A percentile compares a stretch with the other conserved stretches of the same genome.
Conservation (phyloP, 805 yeast genomes). For the Saccharomycopsis sp. region DNA sequence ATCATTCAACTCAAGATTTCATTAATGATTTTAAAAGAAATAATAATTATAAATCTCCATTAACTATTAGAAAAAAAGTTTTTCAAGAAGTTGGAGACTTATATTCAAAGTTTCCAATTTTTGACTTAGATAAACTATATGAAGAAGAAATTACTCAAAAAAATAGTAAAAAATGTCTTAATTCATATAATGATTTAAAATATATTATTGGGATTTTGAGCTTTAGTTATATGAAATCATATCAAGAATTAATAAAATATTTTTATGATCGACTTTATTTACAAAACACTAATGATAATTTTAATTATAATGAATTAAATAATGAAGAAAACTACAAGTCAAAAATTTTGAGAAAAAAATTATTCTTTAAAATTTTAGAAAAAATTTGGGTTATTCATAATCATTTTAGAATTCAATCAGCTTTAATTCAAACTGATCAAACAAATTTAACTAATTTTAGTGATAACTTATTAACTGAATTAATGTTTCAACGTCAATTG, state of each 20-base stretch:
- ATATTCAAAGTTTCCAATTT: slow-evolving; percentile 15
- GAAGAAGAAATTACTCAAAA: not conserved
- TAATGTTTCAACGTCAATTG: slow-evolving; percentile 22
- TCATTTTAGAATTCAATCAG: slow-evolving; percentile 17
- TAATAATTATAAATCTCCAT: slow-evolving; percentile 13
- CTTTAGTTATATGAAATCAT: slow-evolving; percentile 16
- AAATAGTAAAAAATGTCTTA: too few species aligned
- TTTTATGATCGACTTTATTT: slow-evolving; percentile 17
- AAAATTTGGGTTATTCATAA: slow-evolving; percentile 17
- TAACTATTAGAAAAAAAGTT: slow-evolving; percentile 12
- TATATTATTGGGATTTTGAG: slow-evolving; percentile 11
- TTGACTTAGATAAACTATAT: slow-evolving; percentile 9
- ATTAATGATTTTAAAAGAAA: slow-evolving; percentile 8
- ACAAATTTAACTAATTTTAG: slow-evolving; percentile 12
- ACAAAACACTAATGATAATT: slow-evolving; percentile 2
- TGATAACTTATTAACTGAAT: slow-evolving; percentile 24
- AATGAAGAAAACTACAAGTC: not conserved
- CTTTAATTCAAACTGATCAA: slow-evolving; percentile 16
- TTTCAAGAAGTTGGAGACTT: slow-evolving; percentile 17
- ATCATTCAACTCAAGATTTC: slow-evolving; percentile 3
- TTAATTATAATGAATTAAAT: not conserved
- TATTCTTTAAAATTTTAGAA: slow-evolving; percentile 17
- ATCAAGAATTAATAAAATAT: slow-evolving; percentile 17
- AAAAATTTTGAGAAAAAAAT: slow-evolving; percentile 3
- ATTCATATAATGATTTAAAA: slow-evolving; percentile 7